Percentiles rank a stretch among this genome's conserved stretches.
Evolutionary conservation across 805 yeast species (phyloP).

Genomic region (Ogataea wickerhamii): DNA sequence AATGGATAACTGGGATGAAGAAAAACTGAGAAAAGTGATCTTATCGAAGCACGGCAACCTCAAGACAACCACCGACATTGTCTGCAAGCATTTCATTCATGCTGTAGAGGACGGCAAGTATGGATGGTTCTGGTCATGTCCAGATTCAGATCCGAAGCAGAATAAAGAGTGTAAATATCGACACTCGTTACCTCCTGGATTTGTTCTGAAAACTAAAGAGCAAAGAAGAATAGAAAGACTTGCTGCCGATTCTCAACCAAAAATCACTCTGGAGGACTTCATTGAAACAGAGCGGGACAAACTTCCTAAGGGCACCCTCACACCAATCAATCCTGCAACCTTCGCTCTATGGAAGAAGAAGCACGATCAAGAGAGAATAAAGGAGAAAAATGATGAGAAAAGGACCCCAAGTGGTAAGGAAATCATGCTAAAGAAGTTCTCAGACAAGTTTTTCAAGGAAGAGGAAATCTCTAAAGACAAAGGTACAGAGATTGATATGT

Average conservation of each 20-base stretch:
- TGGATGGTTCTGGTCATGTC: conserved; percentile 99
- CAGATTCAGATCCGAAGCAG: conserved; percentile 72
- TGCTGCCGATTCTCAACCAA: conserved; percentile 80
- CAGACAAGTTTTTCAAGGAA: conserved; percentile 52
- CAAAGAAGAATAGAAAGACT: conserved; percentile 85
- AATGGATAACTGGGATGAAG: conserved; percentile 98
- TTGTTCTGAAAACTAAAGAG: conserved; percentile 93
- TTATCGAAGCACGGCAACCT: conserved; percentile 92
- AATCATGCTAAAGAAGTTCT: conserved; percentile 56
- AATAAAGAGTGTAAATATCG: conserved; percentile 75
- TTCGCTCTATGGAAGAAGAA: conserved; percentile 80
- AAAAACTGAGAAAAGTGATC: conserved; percentile 81
- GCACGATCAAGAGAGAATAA: conserved; percentile 56
- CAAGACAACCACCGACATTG: conserved; percentile 88
- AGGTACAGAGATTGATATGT: conserved; percentile 54
- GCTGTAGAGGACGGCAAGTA: conserved; percentile 97
- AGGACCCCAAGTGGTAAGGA: conserved; percentile 65
- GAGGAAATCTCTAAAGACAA: conserved; percentile 45
- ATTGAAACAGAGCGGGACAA: conserved; percentile 88
- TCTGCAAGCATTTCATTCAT: conserved; percentile 90
- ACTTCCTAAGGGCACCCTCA: conserved; percentile 67
- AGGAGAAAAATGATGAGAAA: conserved; percentile 38
- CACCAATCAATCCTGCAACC: conserved; percentile 82
- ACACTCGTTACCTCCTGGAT: conserved; percentile 96
- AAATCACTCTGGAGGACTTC: conserved; percentile 92